Percentiles rank a stretch among this genome's conserved stretches.
Evolutionary conservation across 495 filamentous ascomycete species (phyloP).

Genomic region (Aspergillus funiculosus): DNA sequence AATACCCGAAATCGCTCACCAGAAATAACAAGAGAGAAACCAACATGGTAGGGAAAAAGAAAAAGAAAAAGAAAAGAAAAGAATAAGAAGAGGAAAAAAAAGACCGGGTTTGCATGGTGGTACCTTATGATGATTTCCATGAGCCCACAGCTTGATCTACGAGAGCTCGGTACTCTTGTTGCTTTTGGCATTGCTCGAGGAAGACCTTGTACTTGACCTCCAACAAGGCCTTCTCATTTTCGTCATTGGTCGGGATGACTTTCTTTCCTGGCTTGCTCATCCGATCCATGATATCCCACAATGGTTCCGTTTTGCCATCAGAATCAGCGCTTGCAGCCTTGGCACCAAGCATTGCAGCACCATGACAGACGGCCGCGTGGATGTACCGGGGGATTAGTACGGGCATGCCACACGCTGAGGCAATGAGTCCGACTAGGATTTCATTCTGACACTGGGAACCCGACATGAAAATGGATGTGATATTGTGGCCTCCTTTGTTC

Average conservation of each 20-base stretch:
- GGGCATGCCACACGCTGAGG: constrained; percentile 83
- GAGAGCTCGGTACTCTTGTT: constrained; percentile 56
- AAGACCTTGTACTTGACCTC: constrained; percentile 76
- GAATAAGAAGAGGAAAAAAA: not conserved
- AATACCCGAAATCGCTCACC: no score
- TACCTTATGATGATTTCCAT: constrained; percentile 29
- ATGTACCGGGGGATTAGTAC: constrained; percentile 89
- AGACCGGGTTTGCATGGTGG: not conserved
- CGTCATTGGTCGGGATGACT: constrained; percentile 63
- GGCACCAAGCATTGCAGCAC: constrained; percentile 92
- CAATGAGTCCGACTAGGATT: constrained; percentile 83
- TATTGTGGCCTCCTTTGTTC: constrained; percentile 77
- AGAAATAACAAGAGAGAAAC: no score
- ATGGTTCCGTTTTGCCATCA: constrained; percentile 71
- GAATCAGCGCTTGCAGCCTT: constrained; percentile 79
- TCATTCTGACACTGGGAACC: constrained; percentile 95
- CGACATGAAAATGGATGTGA: constrained; percentile 95
- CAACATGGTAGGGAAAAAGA: no score
- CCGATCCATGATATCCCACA: constrained; percentile 96
- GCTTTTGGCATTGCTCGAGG: constrained; percentile 56
- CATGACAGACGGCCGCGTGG: constrained; percentile 92
- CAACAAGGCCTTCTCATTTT: constrained; percentile 70
- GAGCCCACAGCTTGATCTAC: constrained; percentile 55
- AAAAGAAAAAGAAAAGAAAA: no score
- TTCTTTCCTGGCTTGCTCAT: constrained; percentile 92